These are phyloP conservation scores for Withania somnifera DNA, from an alignment of 305 asterid genomes.

Conservation along the genomic window DNA sequence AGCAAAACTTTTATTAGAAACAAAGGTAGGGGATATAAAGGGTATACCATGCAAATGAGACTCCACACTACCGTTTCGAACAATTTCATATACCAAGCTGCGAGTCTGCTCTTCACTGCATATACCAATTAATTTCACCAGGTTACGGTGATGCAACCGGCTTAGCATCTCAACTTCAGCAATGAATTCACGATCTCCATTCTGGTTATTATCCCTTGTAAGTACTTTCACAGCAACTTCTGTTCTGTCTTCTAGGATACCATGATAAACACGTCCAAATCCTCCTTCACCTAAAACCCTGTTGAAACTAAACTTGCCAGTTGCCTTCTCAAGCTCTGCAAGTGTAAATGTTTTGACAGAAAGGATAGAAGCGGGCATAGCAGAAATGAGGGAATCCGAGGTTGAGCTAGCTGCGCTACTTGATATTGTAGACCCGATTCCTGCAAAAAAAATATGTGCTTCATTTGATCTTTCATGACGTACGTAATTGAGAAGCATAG, in stretches of 20 bases:
- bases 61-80: slow-evolving; percentile 88
- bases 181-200: slow-evolving; percentile 84
- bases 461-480: not conserved
- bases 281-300: slow-evolving; percentile 95
- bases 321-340: slow-evolving; percentile 71
- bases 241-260: slow-evolving; percentile 56
- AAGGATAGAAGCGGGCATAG: slow-evolving; percentile 68
- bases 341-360: slow-evolving; percentile 73
- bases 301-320: slow-evolving; percentile 58
- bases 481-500: not conserved
- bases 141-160: slow-evolving; percentile 92
- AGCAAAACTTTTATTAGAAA: not conserved
- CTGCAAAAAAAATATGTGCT: slow-evolving; percentile 19
- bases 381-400: slow-evolving; percentile 47
- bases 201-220: slow-evolving; percentile 52
- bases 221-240: slow-evolving; percentile 84
- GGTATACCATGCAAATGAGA: slow-evolving; percentile 78
- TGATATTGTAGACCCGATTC: slow-evolving; percentile 51
- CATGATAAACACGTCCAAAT: slow-evolving; percentile 92
- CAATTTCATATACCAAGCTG: slow-evolving; percentile 86
- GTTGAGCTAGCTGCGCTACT: slow-evolving; percentile 74
- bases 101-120: slow-evolving; percentile 65
- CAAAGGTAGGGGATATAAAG: slow-evolving; percentile 1
- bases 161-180: slow-evolving; percentile 96
- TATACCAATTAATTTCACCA: slow-evolving; percentile 86